Base-by-base conservation (phyloP, 352 stramenopile genomes). In the Phytophthora pisi region DNA sequence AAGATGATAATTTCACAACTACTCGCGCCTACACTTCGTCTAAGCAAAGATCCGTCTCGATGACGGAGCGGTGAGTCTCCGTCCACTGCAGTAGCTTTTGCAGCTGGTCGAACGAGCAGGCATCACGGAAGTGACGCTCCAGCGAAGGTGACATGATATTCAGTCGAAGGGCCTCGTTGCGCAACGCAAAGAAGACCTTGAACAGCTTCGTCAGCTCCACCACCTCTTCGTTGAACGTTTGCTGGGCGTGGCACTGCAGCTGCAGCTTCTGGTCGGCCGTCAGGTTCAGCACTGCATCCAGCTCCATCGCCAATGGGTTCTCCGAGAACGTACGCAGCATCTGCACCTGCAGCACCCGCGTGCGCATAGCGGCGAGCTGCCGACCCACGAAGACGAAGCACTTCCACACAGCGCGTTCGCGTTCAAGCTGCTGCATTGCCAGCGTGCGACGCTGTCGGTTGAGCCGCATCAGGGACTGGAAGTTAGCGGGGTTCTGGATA, bases 171-270 rank as follows among this genome's bases (percentile, higher is more conserved):
- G 87, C 87, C 68, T 91, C 82, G 31, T 79, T 79, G 11, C 87
- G 85, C 38, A 95, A 53, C 2, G 75, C 81, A 51, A 89, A 82
- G 72, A 93, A 95, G 15, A 89, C 79, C 63, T 95, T 95, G 64
- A 95, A 89, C 24, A 95, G 72, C 69, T 85, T 82, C 34, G 84
- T 80, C 51, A 93, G 74, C 63, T 82, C 61, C 58, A 84, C 53
- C 4, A 90, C 78, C 46, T 95, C 75, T 8, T 84, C 64, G 49
- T 76, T 79, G n/a, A 92, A 82, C 58, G 90, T 78, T 68, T 81
- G 73, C 47, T 81, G 72, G 4, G 83, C 84, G 45, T 88, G 70
- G 65, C 78, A 86, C 61, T 91, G 78, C 1, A 95, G 71, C 64
- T 89, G 76, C 40, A 86, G 68, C 54, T 79, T 79, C 63, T 95